Evolutionary conservation across 192 early-diverging fungal species (phyloP).

Genomic region (Gryganskiella cystojenkinii): DNA sequence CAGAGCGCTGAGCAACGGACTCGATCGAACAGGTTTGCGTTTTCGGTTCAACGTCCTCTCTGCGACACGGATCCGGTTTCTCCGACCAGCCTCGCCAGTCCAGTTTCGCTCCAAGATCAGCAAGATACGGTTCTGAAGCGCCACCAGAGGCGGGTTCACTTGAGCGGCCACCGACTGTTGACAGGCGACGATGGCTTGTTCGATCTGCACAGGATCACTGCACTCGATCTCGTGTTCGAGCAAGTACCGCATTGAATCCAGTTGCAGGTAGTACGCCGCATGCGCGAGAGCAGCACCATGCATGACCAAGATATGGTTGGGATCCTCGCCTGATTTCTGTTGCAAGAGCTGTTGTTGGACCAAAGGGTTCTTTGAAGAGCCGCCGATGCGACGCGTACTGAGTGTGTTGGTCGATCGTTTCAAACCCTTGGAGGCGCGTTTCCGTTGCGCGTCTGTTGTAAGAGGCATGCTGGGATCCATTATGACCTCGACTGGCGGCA

Average conservation of each 20-base stretch:
- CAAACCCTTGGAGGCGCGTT: constrained; percentile 15
- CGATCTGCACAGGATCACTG: constrained; percentile 29
- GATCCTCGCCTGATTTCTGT: constrained; percentile 5
- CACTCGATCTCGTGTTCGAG: constrained; percentile 48
- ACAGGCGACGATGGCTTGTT: constrained; percentile 44
- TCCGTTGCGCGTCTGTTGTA: neutral
- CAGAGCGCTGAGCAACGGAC: constrained; percentile 22
- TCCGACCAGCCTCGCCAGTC: constrained; percentile 22
- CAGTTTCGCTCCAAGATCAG: constrained; percentile 24
- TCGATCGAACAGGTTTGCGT: constrained; percentile 25
- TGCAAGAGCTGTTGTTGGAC: neutral
- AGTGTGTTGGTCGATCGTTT: constrained; percentile 1
- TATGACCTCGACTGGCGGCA: constrained; percentile 26
- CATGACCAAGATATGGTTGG: constrained; percentile 42
- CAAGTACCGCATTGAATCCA: constrained; percentile 29
- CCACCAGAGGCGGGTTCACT: constrained; percentile 27
- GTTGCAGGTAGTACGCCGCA: constrained; percentile 37
- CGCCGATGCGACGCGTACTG: no score
- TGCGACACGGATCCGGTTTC: constrained; percentile 17
- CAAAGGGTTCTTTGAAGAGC: neutral
- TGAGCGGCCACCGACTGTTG: constrained; percentile 31
- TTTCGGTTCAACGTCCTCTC: constrained; percentile 32
- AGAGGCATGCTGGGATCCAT: constrained; percentile 16
- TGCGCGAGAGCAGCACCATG: constrained; percentile 36
- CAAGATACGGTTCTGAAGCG: constrained; percentile 20